Percentiles rank a stretch among this genome's conserved stretches.
Evolutionary conservation across 306 rosid genomes (phyloP).

Genomic region (Malus sylvestris): DNA sequence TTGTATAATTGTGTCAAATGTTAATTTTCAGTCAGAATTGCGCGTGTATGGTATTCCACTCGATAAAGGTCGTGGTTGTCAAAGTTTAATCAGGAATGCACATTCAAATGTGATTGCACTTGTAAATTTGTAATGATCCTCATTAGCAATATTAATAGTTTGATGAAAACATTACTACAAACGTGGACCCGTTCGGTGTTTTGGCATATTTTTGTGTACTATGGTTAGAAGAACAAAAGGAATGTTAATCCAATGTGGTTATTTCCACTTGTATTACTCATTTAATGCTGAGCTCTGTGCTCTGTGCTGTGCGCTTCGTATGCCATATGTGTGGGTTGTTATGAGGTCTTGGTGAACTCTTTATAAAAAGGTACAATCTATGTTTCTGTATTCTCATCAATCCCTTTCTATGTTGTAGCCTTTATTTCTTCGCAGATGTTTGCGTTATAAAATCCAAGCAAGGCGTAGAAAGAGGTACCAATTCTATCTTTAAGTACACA

Average conservation of each 20-base stretch:
- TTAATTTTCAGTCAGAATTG: neutral
- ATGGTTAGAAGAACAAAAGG: neutral
- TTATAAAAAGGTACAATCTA: neutral
- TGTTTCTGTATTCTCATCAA: constrained; percentile 12
- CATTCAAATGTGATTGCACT: neutral
- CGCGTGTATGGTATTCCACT: neutral
- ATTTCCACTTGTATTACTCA: neutral
- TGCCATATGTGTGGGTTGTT: neutral
- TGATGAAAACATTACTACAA: neutral
- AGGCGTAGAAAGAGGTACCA: constrained; percentile 57
- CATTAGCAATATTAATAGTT: neutral
- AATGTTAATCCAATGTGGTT: neutral
- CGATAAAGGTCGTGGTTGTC: neutral
- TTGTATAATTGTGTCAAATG: neutral
- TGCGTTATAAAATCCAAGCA: constrained; percentile 72
- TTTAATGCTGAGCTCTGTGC: neutral
- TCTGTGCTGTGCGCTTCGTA: neutral
- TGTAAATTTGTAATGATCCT: neutral
- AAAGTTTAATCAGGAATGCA: neutral
- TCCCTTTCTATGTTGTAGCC: constrained; percentile 55
- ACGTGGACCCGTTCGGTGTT: neutral
- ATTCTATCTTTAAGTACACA: neutral
- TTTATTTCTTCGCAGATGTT: constrained; percentile 69
- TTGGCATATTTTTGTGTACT: no score
- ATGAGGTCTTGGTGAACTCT: neutral